These are phyloP conservation scores for Colletotrichum horii DNA, from an alignment of 2,329 filamentous ascomycete species.

Conservation along the genomic window DNA sequence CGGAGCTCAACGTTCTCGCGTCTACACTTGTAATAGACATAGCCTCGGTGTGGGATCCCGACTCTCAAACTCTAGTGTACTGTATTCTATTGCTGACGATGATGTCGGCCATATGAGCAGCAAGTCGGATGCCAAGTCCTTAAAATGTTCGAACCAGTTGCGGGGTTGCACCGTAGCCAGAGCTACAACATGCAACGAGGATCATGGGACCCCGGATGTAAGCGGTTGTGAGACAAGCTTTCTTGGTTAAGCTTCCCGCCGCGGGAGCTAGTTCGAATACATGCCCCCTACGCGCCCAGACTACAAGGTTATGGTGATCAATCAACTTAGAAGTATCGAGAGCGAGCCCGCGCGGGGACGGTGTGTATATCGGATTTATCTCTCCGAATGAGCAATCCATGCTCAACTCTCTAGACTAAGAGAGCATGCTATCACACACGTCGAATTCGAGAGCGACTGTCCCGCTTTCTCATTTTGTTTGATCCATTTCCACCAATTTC, in stretches of 20 bases:
- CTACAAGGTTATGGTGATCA: neutral
- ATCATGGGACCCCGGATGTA: neutral
- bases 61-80: neutral
- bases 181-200: neutral
- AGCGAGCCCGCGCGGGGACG: neutral
- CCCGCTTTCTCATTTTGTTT: fast-evolving
- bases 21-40: neutral
- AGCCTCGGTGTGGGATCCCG: neutral
- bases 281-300: neutral
- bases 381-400: neutral
- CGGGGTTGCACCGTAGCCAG: neutral
- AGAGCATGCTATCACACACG: neutral
- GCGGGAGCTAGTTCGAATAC: neutral
- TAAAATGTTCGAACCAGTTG: no score
- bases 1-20: neutral
- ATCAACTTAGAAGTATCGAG: neutral
- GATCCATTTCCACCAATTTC: no score
- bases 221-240: neutral
- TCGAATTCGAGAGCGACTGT: neutral
- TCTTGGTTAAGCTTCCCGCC: neutral
- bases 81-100: neutral
- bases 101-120: neutral
- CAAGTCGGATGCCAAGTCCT: no score
- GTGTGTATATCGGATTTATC: neutral
- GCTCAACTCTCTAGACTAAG: neutral